Percentiles rank a stretch among this genome's conserved stretches.
Conservation (phyloP, 2,329 filamentous ascomycete genomes). For the Periconia digitata region DNA sequence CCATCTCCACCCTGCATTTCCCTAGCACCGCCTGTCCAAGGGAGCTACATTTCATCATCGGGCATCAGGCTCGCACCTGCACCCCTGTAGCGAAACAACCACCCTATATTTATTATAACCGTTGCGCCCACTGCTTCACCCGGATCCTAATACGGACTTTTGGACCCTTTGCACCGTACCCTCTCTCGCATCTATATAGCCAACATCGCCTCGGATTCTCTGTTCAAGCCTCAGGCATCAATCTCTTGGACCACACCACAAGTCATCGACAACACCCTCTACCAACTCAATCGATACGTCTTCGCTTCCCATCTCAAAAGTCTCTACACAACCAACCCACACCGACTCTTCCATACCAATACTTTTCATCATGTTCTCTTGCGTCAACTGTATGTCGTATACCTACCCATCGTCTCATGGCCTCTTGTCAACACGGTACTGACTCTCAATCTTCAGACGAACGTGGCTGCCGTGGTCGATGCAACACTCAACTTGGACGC, state of each 20-base stretch:
- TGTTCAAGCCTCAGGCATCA: not conserved
- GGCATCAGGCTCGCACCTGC: conserved; percentile 18
- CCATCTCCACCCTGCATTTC: conserved; percentile 1
- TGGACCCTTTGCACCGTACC: not conserved
- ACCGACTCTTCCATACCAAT: not conserved
- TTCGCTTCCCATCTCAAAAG: too few relatives aligned
- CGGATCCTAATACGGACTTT: not conserved
- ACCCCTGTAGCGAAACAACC: conserved; percentile 17
- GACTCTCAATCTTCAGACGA: conserved; percentile 27
- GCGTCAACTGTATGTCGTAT: conserved; percentile 36
- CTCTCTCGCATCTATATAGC: not conserved
- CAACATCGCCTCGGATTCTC: not conserved
- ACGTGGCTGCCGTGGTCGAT: conserved; percentile 46
- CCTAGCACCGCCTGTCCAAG: conserved; percentile 15
- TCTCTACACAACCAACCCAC: not conserved
- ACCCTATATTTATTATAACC: not conserved
- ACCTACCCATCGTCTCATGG: not conserved
- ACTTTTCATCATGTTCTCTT: conserved; percentile 44
- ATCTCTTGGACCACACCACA: not conserved
- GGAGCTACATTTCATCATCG: conserved; percentile 36
- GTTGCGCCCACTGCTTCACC: conserved; percentile 2
- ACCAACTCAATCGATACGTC: conserved; percentile 3
- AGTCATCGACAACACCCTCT: not conserved
- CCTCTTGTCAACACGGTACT: not conserved
- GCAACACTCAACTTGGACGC: conserved; percentile 40